Percentiles rank a stretch among this genome's conserved stretches.
Conservation (phyloP, 148 eudicot genomes). For the Camellia sinensis region DNA sequence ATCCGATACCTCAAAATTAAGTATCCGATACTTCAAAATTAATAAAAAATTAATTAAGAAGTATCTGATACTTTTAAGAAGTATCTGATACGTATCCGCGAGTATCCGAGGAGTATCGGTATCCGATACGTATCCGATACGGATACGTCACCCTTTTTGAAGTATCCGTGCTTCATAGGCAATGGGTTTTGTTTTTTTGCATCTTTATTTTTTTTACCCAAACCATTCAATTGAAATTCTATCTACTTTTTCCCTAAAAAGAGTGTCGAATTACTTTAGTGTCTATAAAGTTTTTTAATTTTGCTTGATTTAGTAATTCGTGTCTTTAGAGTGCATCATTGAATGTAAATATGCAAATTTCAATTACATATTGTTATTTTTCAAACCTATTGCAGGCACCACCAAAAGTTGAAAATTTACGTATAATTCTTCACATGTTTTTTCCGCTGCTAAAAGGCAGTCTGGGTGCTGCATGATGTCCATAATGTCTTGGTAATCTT, state of each 20-base stretch:
- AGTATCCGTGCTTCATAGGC: too few relatives aligned
- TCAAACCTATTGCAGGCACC: neutral
- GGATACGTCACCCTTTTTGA: too few relatives aligned
- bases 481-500: neutral
- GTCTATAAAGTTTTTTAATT: neutral
- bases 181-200: neutral
- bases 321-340: neutral
- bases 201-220: neutral
- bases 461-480: neutral
- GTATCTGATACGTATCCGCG: too few relatives aligned
- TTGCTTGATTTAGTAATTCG: neutral
- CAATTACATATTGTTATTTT: neutral
- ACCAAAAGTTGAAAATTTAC: neutral
- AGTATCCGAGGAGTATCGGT: too few relatives aligned
- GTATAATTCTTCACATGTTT: neutral
- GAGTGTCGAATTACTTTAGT: neutral
- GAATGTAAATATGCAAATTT: conserved; percentile 1
- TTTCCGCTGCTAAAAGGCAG: neutral
- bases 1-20: too few relatives aligned
- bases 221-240: neutral
- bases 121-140: too few relatives aligned
- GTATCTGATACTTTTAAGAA: too few relatives aligned
- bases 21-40: too few relatives aligned
- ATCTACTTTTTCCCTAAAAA: neutral
- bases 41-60: too few relatives aligned